Evolutionary conservation across 371 early-diverging fungal species (phyloP).

Genomic region (Sporodiniella umbellata): DNA sequence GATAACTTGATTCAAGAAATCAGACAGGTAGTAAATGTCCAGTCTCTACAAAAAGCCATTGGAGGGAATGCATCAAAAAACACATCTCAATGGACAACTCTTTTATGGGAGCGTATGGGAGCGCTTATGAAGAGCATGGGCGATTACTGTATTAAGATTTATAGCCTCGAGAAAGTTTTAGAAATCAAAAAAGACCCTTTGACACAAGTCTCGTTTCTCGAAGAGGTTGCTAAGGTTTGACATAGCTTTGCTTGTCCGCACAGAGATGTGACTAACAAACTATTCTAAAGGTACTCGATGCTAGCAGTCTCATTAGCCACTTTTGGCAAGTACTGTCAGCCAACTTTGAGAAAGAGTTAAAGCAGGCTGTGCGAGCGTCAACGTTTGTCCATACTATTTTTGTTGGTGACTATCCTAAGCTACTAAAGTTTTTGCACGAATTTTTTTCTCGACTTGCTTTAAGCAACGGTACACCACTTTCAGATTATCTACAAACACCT

Average conservation of each 20-base stretch:
- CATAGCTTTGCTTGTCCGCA: not conserved
- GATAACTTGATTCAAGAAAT: constrained; percentile 53
- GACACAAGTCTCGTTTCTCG: constrained; percentile 64
- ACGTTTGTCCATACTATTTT: constrained; percentile 68
- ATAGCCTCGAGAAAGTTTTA: constrained; percentile 69
- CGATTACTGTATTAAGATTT: constrained; percentile 68
- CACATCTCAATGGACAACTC: constrained; percentile 48
- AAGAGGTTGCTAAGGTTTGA: constrained; percentile 46
- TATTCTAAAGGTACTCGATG: constrained; percentile 29
- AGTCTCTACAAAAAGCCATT: constrained; percentile 61
- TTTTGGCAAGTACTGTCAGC: constrained; percentile 48
- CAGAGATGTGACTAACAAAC: not conserved
- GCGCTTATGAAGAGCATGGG: constrained; percentile 70
- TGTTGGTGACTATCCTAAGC: constrained; percentile 71
- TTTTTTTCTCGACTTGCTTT: constrained; percentile 72
- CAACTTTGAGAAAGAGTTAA: constrained; percentile 47
- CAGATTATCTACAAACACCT: constrained; percentile 62
- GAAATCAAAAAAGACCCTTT: constrained; percentile 67
- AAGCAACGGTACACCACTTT: constrained; percentile 45
- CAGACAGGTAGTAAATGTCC: constrained; percentile 58
- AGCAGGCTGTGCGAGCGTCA: constrained; percentile 49
- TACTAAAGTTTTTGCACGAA: constrained; percentile 72
- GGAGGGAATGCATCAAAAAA: constrained; percentile 45
- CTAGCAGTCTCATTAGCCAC: constrained; percentile 39
- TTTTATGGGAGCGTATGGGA: constrained; percentile 72